Evolutionary conservation across 495 filamentous ascomycete species (phyloP), one percentile per base, ranked within the genome.

Genomic region (Letharia lupina): DNA sequence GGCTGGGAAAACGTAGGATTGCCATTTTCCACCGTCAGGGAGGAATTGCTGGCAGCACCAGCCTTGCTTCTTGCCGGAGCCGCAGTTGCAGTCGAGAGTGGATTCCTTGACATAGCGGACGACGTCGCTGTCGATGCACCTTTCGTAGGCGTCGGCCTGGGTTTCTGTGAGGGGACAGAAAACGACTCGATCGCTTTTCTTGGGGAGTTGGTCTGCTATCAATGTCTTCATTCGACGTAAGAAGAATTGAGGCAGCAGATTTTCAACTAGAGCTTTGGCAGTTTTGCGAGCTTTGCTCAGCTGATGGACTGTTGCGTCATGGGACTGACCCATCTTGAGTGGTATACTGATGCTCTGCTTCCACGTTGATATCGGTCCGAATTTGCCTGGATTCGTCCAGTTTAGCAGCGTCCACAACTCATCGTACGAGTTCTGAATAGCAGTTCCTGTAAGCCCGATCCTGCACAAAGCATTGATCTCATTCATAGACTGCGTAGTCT

Each of bases 371-470:
- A 90, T 76, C 0, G 91, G 88, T 4, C 94, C 94, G 67, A 97
- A 87, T 45, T 82, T 78, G 0, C 94, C 95, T 2, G 94, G 94
- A 71, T 96, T 96, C 1, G 92, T 91, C 94, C 94, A 98, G 76
- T 98, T 97, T 16, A 98, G 78, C 5, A 98, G 80, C 5, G 91
- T 94, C 94, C 94, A 98, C 2, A 98, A 83, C 75, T 98, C 95
- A 71, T 96, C 91, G 73, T 98, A 98, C 69, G 91, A 93, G 74
- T 98, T 98, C 67, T 98, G 94, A 23, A 98, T 97, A 12, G 95
- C 95, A 8, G 94, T 98, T 10, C 94, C 94, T 0, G 95, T 98
- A 35, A 98, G 78, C 0, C 94, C 94, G 65, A 98, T 94, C 33
- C 94, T 82, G 71, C 95, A 98, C 35, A 98, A 83, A 13, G 94